phyloP scores from a whole-genome alignment of 2,329 filamentous ascomycete genomes.

The Fusarium oligoseptatum region DNA sequence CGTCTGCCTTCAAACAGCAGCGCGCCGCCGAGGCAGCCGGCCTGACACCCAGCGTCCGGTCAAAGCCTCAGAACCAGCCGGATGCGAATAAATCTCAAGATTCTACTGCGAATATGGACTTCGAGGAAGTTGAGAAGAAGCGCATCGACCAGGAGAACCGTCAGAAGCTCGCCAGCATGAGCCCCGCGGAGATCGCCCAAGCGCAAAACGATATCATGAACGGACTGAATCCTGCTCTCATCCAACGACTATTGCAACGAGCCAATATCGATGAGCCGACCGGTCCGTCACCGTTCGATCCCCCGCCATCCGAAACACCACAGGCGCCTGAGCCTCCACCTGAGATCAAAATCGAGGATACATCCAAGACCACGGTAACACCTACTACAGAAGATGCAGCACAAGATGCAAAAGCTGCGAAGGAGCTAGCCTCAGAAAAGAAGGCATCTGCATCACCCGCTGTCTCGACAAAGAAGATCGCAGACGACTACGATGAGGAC shows the following conservation, averaged over 20 bases:
- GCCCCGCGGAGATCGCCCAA: slow-evolving; percentile 81
- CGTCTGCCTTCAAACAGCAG: slow-evolving; percentile 83
- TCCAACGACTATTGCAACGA: slow-evolving; percentile 81
- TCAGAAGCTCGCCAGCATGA: slow-evolving; percentile 81
- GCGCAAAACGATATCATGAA: slow-evolving; percentile 85
- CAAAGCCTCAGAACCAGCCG: slow-evolving; percentile 18
- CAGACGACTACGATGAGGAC: slow-evolving; percentile 57
- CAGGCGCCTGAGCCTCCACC: slow-evolving; percentile 39
- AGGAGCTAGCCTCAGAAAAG: background rate
- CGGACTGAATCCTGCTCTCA: slow-evolving; percentile 79
- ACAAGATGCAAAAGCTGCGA: slow-evolving; percentile 6
- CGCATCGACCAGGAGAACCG: slow-evolving; percentile 88
- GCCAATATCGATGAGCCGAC: slow-evolving; percentile 78
- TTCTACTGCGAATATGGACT: slow-evolving; percentile 20
- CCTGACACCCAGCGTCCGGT: slow-evolving; percentile 1
- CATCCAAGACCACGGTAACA: slow-evolving; percentile 24
- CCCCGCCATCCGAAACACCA: slow-evolving; percentile 36
- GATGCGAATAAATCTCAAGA: background rate
- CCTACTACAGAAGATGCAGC: background rate
- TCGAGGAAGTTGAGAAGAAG: slow-evolving; percentile 71
- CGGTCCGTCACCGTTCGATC: slow-evolving; percentile 60
- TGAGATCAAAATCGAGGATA: slow-evolving; percentile 54
- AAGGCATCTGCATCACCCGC: background rate
- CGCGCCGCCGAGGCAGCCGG: slow-evolving; percentile 44
- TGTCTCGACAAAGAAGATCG: slow-evolving; percentile 45